Percentiles rank a stretch among this genome's conserved stretches.
Conservation (phyloP, 371 early-diverging fungal genomes). For the Mortierella sp. region DNA sequence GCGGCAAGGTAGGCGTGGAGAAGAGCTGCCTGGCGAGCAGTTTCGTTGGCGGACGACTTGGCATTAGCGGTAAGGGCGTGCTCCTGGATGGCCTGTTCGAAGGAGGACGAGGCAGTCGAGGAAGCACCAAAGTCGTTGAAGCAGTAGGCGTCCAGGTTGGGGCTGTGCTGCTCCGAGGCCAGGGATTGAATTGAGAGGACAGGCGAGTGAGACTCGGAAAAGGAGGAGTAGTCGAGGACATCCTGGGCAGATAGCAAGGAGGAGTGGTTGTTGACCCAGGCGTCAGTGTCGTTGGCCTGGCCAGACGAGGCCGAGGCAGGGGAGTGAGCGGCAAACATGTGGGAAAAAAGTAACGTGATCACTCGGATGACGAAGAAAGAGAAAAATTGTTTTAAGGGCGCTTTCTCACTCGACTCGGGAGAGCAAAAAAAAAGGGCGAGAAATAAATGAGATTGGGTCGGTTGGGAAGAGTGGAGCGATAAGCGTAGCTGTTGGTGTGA, state of each 20-base stretch:
- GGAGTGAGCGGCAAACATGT: constrained; percentile 41
- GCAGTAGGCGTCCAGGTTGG: constrained; percentile 33
- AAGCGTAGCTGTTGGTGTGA: neutral
- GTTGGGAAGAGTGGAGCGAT: constrained; percentile 2
- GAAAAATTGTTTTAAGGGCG: constrained; percentile 5
- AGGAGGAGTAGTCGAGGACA: constrained; percentile 53
- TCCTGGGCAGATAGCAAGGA: constrained; percentile 40
- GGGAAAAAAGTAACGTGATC: constrained; percentile 12
- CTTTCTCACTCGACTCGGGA: constrained; percentile 9
- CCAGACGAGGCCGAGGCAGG: constrained; percentile 13
- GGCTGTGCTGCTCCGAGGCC: constrained; percentile 43
- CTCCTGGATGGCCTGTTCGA: neutral
- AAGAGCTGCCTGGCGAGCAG: constrained; percentile 55
- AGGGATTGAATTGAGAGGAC: constrained; percentile 48
- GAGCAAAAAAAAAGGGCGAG: neutral
- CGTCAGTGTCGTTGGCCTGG: constrained; percentile 12
- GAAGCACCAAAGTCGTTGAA: constrained; percentile 43
- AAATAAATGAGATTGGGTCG: neutral
- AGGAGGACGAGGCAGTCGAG: constrained; percentile 9
- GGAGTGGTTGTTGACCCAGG: constrained; percentile 41
- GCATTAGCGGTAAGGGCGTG: neutral
- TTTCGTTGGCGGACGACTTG: constrained; percentile 34
- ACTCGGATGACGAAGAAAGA: neutral
- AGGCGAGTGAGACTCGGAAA: constrained; percentile 45
- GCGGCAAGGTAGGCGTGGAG: constrained; percentile 49